Conservation (phyloP, 2,329 filamentous ascomycete species). For the Venturia carpophila region DNA sequence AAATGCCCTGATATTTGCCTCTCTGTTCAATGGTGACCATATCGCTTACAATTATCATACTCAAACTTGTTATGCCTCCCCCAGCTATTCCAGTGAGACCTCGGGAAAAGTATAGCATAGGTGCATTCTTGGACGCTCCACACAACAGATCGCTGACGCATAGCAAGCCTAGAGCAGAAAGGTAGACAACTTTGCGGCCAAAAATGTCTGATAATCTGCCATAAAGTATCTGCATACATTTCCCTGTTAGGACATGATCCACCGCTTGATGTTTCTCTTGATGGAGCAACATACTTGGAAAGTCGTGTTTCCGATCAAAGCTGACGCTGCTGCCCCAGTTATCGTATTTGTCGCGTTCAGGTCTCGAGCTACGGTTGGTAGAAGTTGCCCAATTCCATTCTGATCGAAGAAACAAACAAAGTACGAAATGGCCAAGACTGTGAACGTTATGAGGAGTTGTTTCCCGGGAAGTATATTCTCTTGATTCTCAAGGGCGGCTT, state of each 20-base stretch:
- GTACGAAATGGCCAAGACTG: constrained; percentile 8
- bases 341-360: constrained; percentile 42
- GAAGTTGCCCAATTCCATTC: constrained; percentile 14
- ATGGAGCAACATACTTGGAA: constrained; percentile 46
- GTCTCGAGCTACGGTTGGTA: constrained; percentile 12
- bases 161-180: constrained; percentile 47
- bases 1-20: constrained; percentile 45
- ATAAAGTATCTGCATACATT: constrained; percentile 48
- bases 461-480: constrained; percentile 12
- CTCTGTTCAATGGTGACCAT: constrained; percentile 51
- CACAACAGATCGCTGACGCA: constrained; percentile 52
- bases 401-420: constrained; percentile 15
- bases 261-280: neutral
- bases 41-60: constrained; percentile 56
- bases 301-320: constrained; percentile 50
- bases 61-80: constrained; percentile 45
- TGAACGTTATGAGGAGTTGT: constrained; percentile 11
- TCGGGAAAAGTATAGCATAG: constrained; percentile 55
- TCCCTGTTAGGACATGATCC: constrained; percentile 38
- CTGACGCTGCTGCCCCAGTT: constrained; percentile 47
- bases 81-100: constrained; percentile 54
- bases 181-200: constrained; percentile 51
- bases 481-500: constrained; percentile 37
- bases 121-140: constrained; percentile 47
- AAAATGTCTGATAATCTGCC: constrained; percentile 55